These are phyloP conservation scores for Albatrellus sp. DNA, from an alignment of 1,284 basidiomycete species.

Conservation along the genomic window DNA sequence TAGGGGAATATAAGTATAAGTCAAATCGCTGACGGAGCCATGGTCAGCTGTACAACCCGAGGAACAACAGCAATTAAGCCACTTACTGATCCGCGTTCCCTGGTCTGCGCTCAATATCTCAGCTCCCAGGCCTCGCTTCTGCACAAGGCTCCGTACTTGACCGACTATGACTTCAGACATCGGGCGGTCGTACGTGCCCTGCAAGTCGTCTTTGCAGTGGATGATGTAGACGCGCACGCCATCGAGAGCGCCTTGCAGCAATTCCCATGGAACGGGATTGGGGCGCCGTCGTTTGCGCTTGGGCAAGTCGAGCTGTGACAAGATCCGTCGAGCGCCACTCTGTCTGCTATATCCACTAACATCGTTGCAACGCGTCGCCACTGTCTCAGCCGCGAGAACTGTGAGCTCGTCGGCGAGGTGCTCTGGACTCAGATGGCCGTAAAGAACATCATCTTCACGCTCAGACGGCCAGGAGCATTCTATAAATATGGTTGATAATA, in stretches of 20 bases:
- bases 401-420: conserved; percentile 59
- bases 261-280: conserved; percentile 23
- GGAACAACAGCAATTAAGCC: conserved; percentile 5
- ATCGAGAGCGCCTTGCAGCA: conserved; percentile 36
- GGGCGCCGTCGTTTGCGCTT: conserved; percentile 34
- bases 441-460: conserved; percentile 46
- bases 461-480: conserved; percentile 74
- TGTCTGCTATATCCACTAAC: conserved; percentile 5
- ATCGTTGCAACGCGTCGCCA: conserved; percentile 24
- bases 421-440: conserved; percentile 67
- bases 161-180: conserved; percentile 46
- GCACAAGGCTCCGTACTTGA: conserved; percentile 46
- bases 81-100: conserved; percentile 62
- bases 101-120: conserved; percentile 55
- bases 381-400: conserved; percentile 51
- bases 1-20: conserved; percentile 1
- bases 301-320: neutral
- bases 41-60: conserved; percentile 1
- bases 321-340: neutral
- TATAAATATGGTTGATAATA: conserved; percentile 61
- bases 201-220: conserved; percentile 68
- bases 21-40: conserved; percentile 6
- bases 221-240: conserved; percentile 61
- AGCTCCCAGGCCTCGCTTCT: conserved; percentile 43
- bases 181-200: conserved; percentile 26